phyloP scores from a whole-genome alignment of 192 early-diverging fungal species.

The Dissophora ornata region DNA sequence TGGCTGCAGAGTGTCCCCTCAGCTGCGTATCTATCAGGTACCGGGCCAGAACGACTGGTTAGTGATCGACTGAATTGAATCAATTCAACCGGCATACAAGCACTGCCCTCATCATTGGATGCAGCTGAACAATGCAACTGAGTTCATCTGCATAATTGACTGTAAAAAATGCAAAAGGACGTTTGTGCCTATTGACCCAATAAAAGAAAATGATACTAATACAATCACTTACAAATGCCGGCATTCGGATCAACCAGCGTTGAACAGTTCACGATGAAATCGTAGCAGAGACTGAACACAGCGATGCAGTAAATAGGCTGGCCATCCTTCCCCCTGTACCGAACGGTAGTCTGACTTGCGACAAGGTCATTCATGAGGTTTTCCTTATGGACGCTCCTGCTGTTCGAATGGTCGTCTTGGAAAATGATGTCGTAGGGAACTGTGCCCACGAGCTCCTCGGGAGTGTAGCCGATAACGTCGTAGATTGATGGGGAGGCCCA shows the following conservation, averaged over 20 bases:
- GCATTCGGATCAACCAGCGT: constrained; percentile 3
- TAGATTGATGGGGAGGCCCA: constrained; percentile 44
- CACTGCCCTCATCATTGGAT: too few relatives aligned
- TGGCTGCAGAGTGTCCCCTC: constrained; percentile 6
- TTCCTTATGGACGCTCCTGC: constrained; percentile 31
- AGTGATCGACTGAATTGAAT: too few relatives aligned
- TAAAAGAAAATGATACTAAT: neutral
- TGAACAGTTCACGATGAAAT: constrained; percentile 13
- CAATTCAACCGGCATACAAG: too few relatives aligned
- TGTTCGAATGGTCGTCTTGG: constrained; percentile 27
- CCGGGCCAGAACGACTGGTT: too few relatives aligned
- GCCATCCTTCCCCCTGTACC: constrained; percentile 47
- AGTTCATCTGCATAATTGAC: too few relatives aligned
- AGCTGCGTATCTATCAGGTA: too few relatives aligned
- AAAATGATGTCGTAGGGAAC: constrained; percentile 41
- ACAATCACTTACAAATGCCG: constrained; percentile 12
- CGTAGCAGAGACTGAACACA: constrained; percentile 16
- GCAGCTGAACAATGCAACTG: too few relatives aligned
- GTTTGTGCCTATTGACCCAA: neutral
- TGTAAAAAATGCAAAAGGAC: too few relatives aligned
- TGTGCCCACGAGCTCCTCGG: constrained; percentile 52
- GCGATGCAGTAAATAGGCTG: neutral
- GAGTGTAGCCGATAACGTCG: constrained; percentile 56
- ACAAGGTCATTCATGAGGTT: constrained; percentile 48
- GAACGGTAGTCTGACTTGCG: constrained; percentile 39